Percentiles rank a stretch among this genome's conserved stretches.
phyloP scores from a whole-genome alignment of 805 yeast species.

The Candida ficus region DNA sequence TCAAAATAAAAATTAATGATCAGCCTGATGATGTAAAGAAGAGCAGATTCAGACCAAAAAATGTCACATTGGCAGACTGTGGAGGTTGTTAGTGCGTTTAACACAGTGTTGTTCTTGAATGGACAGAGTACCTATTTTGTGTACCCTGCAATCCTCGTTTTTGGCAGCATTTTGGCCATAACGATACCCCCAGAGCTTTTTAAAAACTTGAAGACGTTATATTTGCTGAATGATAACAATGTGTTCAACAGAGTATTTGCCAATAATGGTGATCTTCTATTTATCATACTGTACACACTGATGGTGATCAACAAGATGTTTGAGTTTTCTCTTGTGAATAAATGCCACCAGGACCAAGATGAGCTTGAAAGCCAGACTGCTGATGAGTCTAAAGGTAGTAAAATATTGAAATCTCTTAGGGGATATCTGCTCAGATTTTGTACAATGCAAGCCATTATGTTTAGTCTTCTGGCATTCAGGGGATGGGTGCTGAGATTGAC shows the following conservation, averaged over 20 bases:
- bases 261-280: slow-evolving; percentile 13
- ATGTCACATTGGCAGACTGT: slow-evolving; percentile 1
- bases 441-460: background rate
- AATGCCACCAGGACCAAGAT: slow-evolving; percentile 1
- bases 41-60: background rate
- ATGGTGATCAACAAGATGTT: slow-evolving; percentile 2
- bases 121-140: slow-evolving; percentile 6
- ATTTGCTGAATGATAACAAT: slow-evolving; percentile 11
- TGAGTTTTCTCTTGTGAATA: slow-evolving; percentile 3
- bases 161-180: slow-evolving; percentile 4
- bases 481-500: background rate
- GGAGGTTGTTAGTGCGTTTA: background rate
- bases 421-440: slow-evolving; percentile 2
- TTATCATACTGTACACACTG: slow-evolving; percentile 9
- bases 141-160: slow-evolving; percentile 6
- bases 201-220: slow-evolving; percentile 7
- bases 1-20: background rate
- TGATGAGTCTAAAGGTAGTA: background rate
- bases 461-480: slow-evolving; percentile 1
- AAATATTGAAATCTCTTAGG: background rate
- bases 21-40: background rate
- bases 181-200: slow-evolving; percentile 8
- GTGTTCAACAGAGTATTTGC: slow-evolving; percentile 16
- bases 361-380: background rate
- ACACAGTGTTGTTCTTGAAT: slow-evolving; percentile 3